A percentile compares a stretch with the other conserved stretches of the same genome.
phyloP scores from a whole-genome alignment of 1,284 basidiomycete genomes.

The Pseudozyma sp. region DNA sequence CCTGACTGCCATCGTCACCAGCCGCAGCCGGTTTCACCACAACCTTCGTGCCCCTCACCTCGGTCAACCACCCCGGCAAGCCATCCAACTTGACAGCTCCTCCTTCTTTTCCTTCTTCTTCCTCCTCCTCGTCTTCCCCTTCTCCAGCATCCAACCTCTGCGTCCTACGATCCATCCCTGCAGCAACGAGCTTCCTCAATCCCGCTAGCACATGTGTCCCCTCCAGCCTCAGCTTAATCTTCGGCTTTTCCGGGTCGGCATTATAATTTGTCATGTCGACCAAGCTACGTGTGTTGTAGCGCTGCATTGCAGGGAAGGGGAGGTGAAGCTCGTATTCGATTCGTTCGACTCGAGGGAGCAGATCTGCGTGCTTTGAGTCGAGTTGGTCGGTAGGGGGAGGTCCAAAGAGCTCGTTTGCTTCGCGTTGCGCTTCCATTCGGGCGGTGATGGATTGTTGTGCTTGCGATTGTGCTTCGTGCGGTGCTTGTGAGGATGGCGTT shows the following conservation, averaged over 20 bases:
- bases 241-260: slow-evolving; percentile 35
- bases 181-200: slow-evolving; percentile 47
- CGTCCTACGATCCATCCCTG: slow-evolving; percentile 48
- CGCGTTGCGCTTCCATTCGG: slow-evolving; percentile 21
- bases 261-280: slow-evolving; percentile 45
- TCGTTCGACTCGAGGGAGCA: slow-evolving; percentile 42
- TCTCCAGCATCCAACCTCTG: slow-evolving; percentile 28
- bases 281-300: slow-evolving; percentile 42
- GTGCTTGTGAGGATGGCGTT: slow-evolving; percentile 23
- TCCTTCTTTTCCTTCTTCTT: background rate
- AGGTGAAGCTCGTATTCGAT: slow-evolving; percentile 55
- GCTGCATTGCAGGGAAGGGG: slow-evolving; percentile 39
- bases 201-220: slow-evolving; percentile 55
- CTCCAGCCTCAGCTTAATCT: slow-evolving; percentile 49
- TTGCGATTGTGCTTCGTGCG: slow-evolving; percentile 13
- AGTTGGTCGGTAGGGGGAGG: background rate
- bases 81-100: slow-evolving; percentile 28
- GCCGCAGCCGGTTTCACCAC: slow-evolving; percentile 30
- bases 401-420: slow-evolving; percentile 52
- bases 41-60: slow-evolving; percentile 54
- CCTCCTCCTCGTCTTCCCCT: slow-evolving; percentile 16
- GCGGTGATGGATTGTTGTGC: slow-evolving; percentile 11
- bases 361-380: slow-evolving; percentile 1
- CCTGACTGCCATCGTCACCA: slow-evolving; percentile 39
- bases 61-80: slow-evolving; percentile 53